Conservation (phyloP, 305 asterid genomes). For the Fraxinus albicans region DNA sequence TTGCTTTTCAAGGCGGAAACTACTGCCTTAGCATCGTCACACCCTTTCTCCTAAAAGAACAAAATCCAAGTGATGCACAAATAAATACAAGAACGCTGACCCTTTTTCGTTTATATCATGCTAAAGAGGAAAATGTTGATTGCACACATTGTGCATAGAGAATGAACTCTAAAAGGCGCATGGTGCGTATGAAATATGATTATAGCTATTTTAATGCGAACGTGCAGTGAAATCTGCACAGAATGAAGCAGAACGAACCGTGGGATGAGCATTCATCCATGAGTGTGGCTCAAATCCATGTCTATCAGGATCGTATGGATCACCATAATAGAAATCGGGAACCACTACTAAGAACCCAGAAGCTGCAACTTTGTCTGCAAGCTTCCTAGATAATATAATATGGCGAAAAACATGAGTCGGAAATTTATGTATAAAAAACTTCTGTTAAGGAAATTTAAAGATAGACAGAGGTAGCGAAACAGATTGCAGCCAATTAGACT, state of each 20-base stretch:
- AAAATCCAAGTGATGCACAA: neutral
- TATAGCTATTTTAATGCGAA: neutral
- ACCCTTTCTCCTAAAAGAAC: constrained; percentile 46
- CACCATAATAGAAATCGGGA: constrained; percentile 66
- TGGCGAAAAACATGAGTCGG: neutral
- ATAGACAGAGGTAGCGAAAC: constrained; percentile 22
- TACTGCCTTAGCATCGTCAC: constrained; percentile 54
- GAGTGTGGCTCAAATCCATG: constrained; percentile 18
- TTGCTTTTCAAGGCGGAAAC: constrained; percentile 46
- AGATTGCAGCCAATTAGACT: neutral
- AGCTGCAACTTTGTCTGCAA: constrained; percentile 61
- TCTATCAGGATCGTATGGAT: constrained; percentile 35
- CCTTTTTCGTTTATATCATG: no score
- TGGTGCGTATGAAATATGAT: neutral
- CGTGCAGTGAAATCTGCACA: neutral
- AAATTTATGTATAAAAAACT: neutral
- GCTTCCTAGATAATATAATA: constrained; percentile 36
- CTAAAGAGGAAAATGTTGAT: no score
- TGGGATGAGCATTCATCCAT: constrained; percentile 38
- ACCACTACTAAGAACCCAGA: constrained; percentile 49
- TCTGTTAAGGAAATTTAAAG: neutral
- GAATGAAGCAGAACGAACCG: constrained; percentile 25
- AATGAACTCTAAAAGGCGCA: neutral
- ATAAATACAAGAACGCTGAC: neutral
- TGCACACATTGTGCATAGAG: no score